These are phyloP conservation scores for Podila horticola DNA, from an alignment of 192 early-diverging fungal genomes.

Conservation along the genomic window DNA sequence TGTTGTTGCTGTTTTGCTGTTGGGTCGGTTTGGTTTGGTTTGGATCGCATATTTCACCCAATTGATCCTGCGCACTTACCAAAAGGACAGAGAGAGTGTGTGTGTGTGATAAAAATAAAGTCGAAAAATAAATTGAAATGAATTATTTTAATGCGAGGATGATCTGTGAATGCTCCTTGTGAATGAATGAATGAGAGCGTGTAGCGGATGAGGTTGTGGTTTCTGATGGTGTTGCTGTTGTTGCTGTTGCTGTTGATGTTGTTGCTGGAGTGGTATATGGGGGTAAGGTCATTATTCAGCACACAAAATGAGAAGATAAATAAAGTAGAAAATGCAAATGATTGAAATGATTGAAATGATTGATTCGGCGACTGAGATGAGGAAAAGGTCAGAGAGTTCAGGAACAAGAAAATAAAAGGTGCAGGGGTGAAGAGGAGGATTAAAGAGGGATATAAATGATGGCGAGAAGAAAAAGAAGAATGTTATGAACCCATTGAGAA, in stretches of 20 bases:
- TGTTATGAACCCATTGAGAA: background rate
- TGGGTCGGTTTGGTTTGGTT: too few species aligned
- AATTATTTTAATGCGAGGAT: background rate
- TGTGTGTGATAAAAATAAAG: background rate
- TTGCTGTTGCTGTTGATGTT: background rate
- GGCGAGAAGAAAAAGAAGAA: background rate
- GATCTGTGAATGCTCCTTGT: background rate
- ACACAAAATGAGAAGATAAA: background rate
- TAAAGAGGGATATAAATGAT: background rate
- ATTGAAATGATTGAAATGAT: background rate
- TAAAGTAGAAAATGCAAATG: background rate
- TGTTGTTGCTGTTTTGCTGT: too few species aligned
- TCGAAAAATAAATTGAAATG: background rate
- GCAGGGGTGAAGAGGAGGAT: background rate
- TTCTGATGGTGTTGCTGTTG: background rate
- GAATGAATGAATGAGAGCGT: too few species aligned
- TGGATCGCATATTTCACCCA: background rate
- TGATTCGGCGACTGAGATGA: background rate
- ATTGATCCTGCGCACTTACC: constrained; percentile 12
- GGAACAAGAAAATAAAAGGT: background rate
- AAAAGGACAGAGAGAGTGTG: background rate
- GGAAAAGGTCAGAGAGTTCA: too few species aligned
- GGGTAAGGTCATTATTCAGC: background rate
- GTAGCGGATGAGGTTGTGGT: too few species aligned
- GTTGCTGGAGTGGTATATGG: background rate